Evolutionary conservation across 345 rosid species (phyloP).

Genomic region (Brassica carinata): DNA sequence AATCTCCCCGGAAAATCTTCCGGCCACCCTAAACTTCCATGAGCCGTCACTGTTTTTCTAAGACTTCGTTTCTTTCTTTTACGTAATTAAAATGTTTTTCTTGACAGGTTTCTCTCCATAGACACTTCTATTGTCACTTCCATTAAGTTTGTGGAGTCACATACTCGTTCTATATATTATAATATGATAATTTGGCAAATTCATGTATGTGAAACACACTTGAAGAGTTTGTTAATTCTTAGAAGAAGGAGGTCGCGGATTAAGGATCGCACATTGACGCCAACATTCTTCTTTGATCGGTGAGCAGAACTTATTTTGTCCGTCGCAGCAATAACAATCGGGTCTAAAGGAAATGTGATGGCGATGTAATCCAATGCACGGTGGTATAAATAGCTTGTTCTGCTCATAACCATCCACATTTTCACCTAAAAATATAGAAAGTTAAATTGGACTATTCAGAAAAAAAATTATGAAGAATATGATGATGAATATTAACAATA

Average conservation of each 20-base stretch:
- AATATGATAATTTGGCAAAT: background rate
- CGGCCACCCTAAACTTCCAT: conserved; percentile 26
- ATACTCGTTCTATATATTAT: background rate
- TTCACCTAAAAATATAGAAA: background rate
- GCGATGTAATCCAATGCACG: background rate
- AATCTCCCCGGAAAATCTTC: conserved; percentile 25
- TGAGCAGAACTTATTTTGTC: background rate
- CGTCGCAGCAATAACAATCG: background rate
- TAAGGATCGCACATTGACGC: background rate
- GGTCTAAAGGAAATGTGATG: background rate
- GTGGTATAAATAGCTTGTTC: background rate
- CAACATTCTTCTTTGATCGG: background rate
- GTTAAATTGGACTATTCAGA: background rate
- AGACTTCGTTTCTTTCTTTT: background rate
- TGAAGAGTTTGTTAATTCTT: background rate
- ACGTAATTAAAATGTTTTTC: background rate
- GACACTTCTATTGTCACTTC: background rate
- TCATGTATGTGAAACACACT: background rate
- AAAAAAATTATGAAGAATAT: background rate
- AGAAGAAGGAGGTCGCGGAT: background rate
- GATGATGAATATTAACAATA: background rate
- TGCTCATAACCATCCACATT: background rate
- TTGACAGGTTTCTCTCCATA: conserved; percentile 9
- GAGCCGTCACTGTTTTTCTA: background rate
- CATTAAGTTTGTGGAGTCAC: background rate